These are phyloP conservation scores for Linnemannia zychae DNA, from an alignment of 192 early-diverging fungal genomes.

Conservation along the genomic window DNA sequence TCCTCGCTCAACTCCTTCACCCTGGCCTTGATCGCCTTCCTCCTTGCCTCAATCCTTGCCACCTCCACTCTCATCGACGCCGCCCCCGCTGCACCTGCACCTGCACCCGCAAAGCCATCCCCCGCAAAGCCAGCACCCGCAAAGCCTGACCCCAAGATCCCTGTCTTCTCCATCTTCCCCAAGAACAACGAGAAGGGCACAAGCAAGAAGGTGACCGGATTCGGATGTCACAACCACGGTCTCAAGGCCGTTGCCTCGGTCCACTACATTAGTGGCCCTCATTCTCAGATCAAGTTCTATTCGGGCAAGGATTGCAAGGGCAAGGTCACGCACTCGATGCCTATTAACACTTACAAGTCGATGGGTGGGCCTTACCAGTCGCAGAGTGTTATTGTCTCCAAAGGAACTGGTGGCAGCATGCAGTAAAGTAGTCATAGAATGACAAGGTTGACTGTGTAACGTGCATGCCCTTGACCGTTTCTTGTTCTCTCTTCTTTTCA, in stretches of 20 bases:
- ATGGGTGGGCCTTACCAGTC: constrained; percentile 47
- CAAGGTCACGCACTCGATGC: constrained; percentile 32
- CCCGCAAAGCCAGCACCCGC: not conserved
- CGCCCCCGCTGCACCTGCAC: not conserved
- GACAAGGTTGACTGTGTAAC: too few relatives aligned
- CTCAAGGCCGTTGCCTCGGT: constrained; percentile 22
- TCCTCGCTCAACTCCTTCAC: constrained; percentile 34
- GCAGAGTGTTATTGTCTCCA: constrained; percentile 31
- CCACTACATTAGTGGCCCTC: constrained; percentile 13
- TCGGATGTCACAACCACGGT: constrained; percentile 35
- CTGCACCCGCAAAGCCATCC: not conserved
- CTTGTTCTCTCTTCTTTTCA: not conserved
- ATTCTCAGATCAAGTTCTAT: constrained; percentile 17
- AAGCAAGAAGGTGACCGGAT: not conserved
- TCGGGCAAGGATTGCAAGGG: constrained; percentile 37
- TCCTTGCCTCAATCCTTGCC: constrained; percentile 17
- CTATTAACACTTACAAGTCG: constrained; percentile 20
- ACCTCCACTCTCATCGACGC: constrained; percentile 1
- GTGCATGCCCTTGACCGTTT: not conserved
- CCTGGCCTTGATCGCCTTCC: constrained; percentile 24
- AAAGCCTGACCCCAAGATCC: constrained; percentile 12
- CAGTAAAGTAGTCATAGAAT: not conserved
- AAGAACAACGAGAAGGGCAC: constrained; percentile 8
- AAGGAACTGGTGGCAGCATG: not conserved
- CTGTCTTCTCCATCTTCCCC: constrained; percentile 25